Base-by-base conservation (phyloP, 2,329 filamentous ascomycete species). In the Calonectria ilicicola region DNA sequence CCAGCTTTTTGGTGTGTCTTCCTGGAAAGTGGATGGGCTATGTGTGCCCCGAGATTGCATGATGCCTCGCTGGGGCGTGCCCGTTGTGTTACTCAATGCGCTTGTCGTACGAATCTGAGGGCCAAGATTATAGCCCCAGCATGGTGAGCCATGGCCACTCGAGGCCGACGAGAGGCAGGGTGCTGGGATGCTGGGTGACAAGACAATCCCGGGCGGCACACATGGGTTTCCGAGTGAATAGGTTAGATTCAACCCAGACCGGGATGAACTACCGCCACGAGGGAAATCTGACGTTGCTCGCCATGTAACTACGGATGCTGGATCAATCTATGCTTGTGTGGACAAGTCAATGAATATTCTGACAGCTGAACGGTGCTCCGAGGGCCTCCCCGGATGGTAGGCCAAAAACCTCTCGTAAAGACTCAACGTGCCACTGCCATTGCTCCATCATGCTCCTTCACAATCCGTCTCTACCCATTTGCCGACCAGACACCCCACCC, bases 1-100 rank as follows among this genome's bases (percentile, higher is more conserved):
- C 66, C 35, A 42, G 32, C 21, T 21, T 23, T 42, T 53, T 62
- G n/a, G 56, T 42, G 15, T 5, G 38, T n/a, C 38, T 58, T 56
- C 35, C 23, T 40, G 32, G 53, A 40, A 40, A n/a, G 29, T 29
- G 44, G 63, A 65, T 21, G 21, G 35, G 46, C 47, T 27, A 29
- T 38, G 64, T 66, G 49, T 58, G 47, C 47, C 64, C 47, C 32
- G 26, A 56, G 47, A 56, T 66, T 66, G 38, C 64, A 66, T 56
- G 47, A 66, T 58, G 47, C 53, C 21, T 60, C 38, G 23, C 53
- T 40, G 21, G 53, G 53, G 53, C 26, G 53, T 60, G 21, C 53
- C 53, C 53, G 32, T 42, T 60, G 53, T 19, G 58, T 21, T 63
- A 40, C 58, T 63, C 58, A 63, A 63, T 46, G 40, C 58, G 38